phyloP scores from a whole-genome alignment of 768 basidiomycete genomes.

The Rhizopogon sp. region DNA sequence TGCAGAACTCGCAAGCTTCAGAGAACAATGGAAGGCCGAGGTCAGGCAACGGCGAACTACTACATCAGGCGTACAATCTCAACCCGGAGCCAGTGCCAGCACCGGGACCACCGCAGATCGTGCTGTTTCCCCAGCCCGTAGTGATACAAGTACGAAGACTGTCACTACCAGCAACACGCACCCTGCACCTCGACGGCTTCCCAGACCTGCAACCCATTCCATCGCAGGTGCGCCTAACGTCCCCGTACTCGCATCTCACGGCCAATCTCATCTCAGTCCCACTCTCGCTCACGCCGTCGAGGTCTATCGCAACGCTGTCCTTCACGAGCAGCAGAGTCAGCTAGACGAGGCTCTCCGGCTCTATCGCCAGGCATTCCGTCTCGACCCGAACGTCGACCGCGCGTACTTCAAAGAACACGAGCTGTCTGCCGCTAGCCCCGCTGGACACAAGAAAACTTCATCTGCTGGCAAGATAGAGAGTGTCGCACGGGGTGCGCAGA shows the following conservation, averaged over 20 bases:
- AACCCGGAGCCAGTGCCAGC: background rate
- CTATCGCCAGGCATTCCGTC: constrained; percentile 77
- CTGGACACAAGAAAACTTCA: constrained; percentile 60
- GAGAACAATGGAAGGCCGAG: constrained; percentile 71
- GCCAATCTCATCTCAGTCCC: constrained; percentile 28
- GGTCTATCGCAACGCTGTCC: constrained; percentile 65
- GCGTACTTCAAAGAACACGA: constrained; percentile 49
- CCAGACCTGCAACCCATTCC: constrained; percentile 5
- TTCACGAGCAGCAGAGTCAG: constrained; percentile 67
- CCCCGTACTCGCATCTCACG: constrained; percentile 16
- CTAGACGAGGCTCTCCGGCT: constrained; percentile 71
- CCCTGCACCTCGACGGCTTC: background rate
- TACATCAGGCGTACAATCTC: background rate
- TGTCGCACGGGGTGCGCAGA: constrained; percentile 81
- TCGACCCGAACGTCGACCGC: constrained; percentile 72
- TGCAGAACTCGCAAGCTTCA: constrained; percentile 62
- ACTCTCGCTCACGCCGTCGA: constrained; percentile 48
- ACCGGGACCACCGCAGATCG: constrained; percentile 6
- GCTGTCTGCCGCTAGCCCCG: constrained; percentile 1
- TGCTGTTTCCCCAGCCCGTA: constrained; percentile 1
- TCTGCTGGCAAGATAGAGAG: constrained; percentile 65
- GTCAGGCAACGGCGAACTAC: constrained; percentile 31
- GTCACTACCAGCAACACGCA: background rate
- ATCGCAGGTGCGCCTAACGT: constrained; percentile 11
- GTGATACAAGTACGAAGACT: background rate